Base-by-base conservation (phyloP, 352 stramenopile genomes). In the Globisporangium spiculum region DNA sequence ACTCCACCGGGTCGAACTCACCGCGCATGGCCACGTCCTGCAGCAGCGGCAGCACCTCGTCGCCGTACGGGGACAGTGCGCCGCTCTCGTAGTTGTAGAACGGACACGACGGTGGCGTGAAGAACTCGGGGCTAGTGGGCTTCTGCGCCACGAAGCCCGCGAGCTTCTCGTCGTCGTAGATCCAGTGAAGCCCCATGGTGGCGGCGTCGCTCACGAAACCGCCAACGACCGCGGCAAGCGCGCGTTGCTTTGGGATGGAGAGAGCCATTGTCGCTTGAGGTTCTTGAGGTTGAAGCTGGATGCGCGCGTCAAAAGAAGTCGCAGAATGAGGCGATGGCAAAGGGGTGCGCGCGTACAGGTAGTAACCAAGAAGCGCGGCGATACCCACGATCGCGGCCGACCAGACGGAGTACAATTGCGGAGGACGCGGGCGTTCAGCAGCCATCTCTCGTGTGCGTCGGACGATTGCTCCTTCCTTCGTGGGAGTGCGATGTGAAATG, bases 121-220 rank as follows among this genome's bases (percentile, higher is more conserved):
- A 80, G 65, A 92, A 90, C 60, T 89, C 81, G 3, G 77, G 59
- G 27, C 53, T 30, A 34, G 32, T 60, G 2, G 60, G 58, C 34
- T 63, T 32, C 62, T 67, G 62, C 6, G 52, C 41, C 22, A 63
- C 66, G 60, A 71, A 60, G 1, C n/a, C 60, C 8, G 76, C 73
- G 38, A 86, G 60, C 48, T 84, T 75, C 18, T 55, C 69, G 64
- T 82, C 68, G 70, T 91, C 81, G 72, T 91, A 91, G 80, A 91
- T 89, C 83, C 83, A 91, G 74, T 91, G 83, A 36, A 91, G 78
- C 0, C 80, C 80, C 83, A 91, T 89, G 27, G 78, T 86, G 34
- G 83, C 83, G 36, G 83, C 83, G 58, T 91, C 83, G 12, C 77
- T 76, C 60, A 91, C 81, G 55, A 91, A 86, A 63, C 76, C 76